Conservation (phyloP, 2,329 filamentous ascomycete genomes). For the Kalmusia sp. region DNA sequence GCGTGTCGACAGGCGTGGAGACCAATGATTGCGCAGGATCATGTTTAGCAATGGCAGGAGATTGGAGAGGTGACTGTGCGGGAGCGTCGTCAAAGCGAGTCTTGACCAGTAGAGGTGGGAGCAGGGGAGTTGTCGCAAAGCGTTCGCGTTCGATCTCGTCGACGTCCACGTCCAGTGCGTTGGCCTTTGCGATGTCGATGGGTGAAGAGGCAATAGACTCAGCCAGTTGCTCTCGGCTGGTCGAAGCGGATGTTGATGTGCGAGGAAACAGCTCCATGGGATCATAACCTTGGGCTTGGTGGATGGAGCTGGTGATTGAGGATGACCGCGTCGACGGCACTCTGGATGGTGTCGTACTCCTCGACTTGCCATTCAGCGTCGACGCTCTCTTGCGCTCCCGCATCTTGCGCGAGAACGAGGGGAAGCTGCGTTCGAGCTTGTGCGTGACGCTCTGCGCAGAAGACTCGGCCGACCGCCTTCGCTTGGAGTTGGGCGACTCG, state of each 20-base stretch:
- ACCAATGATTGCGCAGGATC: conserved; percentile 58
- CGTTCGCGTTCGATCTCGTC: conserved; percentile 60
- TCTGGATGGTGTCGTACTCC: conserved; percentile 58
- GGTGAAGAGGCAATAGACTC: conserved; percentile 37
- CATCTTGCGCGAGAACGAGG: conserved; percentile 63
- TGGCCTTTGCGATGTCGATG: conserved; percentile 49
- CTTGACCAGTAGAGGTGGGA: conserved; percentile 79
- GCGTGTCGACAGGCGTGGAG: conserved; percentile 56
- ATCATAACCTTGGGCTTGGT: conserved; percentile 50
- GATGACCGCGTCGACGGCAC: conserved; percentile 77
- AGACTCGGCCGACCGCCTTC: conserved; percentile 65
- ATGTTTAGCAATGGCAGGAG: conserved; percentile 76
- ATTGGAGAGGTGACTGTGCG: conserved; percentile 83
- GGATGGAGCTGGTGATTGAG: conserved; percentile 71
- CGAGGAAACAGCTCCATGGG: conserved; percentile 38
- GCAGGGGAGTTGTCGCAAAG: conserved; percentile 80
- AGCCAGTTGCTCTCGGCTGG: conserved; percentile 43
- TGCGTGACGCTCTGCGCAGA: conserved; percentile 68
- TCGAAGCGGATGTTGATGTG: conserved; percentile 29
- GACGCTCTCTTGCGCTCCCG: conserved; percentile 54
- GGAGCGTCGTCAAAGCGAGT: conserved; percentile 61
- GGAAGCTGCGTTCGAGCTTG: conserved; percentile 68
- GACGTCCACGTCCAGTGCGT: conserved; percentile 56
- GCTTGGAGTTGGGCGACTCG: conserved; percentile 64
- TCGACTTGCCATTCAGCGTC: conserved; percentile 43